Conservation (phyloP, 78 protist genomes). For the Dictyostelium purpureum region DNA sequence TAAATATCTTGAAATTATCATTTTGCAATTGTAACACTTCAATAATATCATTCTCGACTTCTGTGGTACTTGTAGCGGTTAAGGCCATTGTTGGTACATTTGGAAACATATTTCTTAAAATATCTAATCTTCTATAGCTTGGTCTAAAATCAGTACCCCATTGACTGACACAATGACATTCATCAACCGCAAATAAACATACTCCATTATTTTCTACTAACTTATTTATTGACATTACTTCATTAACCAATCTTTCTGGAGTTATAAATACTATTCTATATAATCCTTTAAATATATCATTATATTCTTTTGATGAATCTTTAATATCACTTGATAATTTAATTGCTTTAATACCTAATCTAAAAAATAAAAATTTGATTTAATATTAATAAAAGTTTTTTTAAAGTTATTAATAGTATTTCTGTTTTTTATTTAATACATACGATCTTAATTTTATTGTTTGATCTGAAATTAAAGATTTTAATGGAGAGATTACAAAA, state of each 20-base stretch:
- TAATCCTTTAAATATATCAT: constrained; percentile 6
- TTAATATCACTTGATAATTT: constrained; percentile 15
- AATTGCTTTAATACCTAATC: constrained; percentile 35
- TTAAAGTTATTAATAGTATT: background rate
- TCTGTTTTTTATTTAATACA: background rate
- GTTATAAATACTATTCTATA: constrained; percentile 70
- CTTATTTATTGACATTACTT: background rate
- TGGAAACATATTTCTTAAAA: background rate
- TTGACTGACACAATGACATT: constrained; percentile 92
- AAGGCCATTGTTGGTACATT: constrained; percentile 76
- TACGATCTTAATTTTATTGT: constrained; percentile 35
- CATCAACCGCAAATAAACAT: constrained; percentile 87
- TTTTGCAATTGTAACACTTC: background rate
- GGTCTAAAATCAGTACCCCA: constrained; percentile 95
- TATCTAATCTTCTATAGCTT: constrained; percentile 4
- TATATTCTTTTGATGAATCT: background rate
- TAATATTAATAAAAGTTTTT: background rate
- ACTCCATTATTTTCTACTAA: background rate
- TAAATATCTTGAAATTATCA: background rate
- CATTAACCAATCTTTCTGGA: constrained; percentile 81
- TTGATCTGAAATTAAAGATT: constrained; percentile 89
- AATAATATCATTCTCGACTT: constrained; percentile 26
- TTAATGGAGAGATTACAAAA: constrained; percentile 90
- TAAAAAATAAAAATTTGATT: background rate
- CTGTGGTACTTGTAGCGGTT: constrained; percentile 85